These are phyloP conservation scores for Solanum raphanifolium DNA, from an alignment of 257 asterid species.

Conservation along the genomic window DNA sequence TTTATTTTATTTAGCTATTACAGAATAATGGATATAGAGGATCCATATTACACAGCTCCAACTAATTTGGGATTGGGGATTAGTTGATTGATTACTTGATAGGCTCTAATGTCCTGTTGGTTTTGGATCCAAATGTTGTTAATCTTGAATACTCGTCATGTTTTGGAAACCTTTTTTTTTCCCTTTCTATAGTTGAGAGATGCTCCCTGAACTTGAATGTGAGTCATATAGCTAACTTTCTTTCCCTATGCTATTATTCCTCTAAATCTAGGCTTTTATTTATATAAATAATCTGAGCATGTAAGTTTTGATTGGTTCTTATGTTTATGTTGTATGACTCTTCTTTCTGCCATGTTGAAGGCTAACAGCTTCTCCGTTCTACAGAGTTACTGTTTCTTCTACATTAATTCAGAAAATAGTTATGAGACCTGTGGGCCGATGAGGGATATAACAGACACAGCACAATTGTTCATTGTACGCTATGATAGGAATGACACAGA, in stretches of 20 bases:
- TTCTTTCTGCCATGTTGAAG: constrained; percentile 2
- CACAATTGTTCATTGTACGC: constrained; percentile 70
- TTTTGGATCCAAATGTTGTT: not conserved
- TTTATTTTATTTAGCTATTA: not conserved
- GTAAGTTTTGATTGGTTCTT: not conserved
- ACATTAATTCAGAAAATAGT: constrained; percentile 81
- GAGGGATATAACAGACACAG: constrained; percentile 50
- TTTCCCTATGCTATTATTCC: not conserved
- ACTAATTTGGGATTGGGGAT: not conserved
- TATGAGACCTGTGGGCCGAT: constrained; percentile 85
- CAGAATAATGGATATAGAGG: not conserved
- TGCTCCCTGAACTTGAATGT: not conserved
- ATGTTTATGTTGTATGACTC: not conserved
- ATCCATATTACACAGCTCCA: not conserved
- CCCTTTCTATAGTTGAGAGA: not conserved
- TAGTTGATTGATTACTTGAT: not conserved
- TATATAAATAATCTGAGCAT: not conserved
- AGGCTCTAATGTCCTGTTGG: not conserved
- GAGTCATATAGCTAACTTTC: not conserved
- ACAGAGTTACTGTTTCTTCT: constrained; percentile 89
- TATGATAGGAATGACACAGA: constrained; percentile 54
- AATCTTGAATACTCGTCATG: not conserved
- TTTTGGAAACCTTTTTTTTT: not conserved
- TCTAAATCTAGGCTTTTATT: not conserved
- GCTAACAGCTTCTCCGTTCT: constrained; percentile 12